Base-by-base conservation (phyloP, 2,329 filamentous ascomycete genomes). In the Pseudogymnoascus sp. region DNA sequence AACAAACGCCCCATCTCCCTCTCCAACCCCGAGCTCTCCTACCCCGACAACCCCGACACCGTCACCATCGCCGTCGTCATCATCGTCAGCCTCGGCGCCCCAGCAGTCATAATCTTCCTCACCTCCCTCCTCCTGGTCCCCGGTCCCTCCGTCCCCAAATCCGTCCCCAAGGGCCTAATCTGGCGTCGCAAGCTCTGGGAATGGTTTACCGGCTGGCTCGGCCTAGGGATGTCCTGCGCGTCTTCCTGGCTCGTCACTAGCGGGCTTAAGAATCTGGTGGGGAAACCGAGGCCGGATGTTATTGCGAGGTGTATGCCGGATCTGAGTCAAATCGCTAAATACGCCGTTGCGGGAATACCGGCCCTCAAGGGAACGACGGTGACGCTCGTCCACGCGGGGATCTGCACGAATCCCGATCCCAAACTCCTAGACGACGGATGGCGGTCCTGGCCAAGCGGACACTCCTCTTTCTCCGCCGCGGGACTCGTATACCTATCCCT, bases 131-230 rank as follows among this genome's bases (percentile, higher is more conserved):
- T 85, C 65, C 79, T 93, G 68, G 85, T 94, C 0, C 91, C 91
- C 1, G 90, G 89, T 3, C 81, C 84, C 5, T 87, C 86, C 1
- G 85, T 88, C 0, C 82, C 84, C 14, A 79, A 79, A 44, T 80
- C 82, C 18, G 86, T 87, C 0, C 85, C 89, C 1, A 81, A 81
- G 66, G 75, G 81, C 3, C 76, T 90, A 62, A 79, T 92, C 50
- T 92, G 90, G 86, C 84, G 84, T 72, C 83, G 90, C 67, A 96
- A 94, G 76, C 74, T 96, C 1, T 97, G 93, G 92, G 92, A 97
- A 74, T 86, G 90, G 73, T 91, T 97, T 72, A 86, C 85, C 1
- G 92, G 90, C 64, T 91, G 88, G 85, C 84, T 96, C 70, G 92
- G 92, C 0, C 80, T 96, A 2, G 90, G 81, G 0, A 79, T 96